A percentile compares a stretch with the other conserved stretches of the same genome.
Evolutionary conservation across 1,284 basidiomycete genomes (phyloP).

Genomic region (Malassezia globosa): DNA sequence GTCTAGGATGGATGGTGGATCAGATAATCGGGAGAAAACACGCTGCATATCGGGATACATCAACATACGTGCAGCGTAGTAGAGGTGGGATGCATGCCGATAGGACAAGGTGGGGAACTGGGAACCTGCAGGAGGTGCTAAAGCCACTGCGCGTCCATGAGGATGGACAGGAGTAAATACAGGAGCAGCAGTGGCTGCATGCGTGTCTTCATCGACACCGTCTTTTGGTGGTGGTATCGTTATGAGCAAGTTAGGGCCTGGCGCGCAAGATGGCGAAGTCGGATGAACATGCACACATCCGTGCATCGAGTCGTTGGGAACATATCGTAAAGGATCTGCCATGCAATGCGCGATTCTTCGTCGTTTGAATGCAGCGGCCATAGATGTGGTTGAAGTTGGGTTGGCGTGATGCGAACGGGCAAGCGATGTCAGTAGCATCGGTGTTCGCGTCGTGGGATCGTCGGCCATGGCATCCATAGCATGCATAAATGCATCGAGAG

Average conservation of each 20-base stretch:
- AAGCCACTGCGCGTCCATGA: conserved; percentile 31
- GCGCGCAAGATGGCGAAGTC: conserved; percentile 25
- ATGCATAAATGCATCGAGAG: conserved; percentile 30
- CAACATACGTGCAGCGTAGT: conserved; percentile 28
- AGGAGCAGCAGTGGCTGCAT: conserved; percentile 24
- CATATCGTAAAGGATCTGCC: conserved; percentile 31
- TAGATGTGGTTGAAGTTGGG: conserved; percentile 4
- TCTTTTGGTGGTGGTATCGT: conserved; percentile 28
- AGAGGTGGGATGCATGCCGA: conserved; percentile 29
- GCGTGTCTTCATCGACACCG: conserved; percentile 23
- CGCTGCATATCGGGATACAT: conserved; percentile 26
- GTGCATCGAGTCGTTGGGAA: conserved; percentile 36
- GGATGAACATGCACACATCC: conserved; percentile 32
- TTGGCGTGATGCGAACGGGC: conserved; percentile 21
- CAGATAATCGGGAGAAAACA: conserved; percentile 27
- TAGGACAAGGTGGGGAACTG: conserved; percentile 30
- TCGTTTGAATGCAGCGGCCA: conserved; percentile 25
- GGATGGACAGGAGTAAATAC: conserved; percentile 35
- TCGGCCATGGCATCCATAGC: conserved; percentile 27
- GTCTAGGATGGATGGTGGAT: conserved; percentile 37
- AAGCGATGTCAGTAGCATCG: conserved; percentile 29
- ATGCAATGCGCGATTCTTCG: conserved; percentile 30
- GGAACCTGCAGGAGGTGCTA: conserved; percentile 28
- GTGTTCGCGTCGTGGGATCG: conserved; percentile 21
- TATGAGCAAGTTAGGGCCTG: conserved; percentile 35